Evolutionary conservation across 257 asterid species (phyloP).

Genomic region (Solanum chaucha): DNA sequence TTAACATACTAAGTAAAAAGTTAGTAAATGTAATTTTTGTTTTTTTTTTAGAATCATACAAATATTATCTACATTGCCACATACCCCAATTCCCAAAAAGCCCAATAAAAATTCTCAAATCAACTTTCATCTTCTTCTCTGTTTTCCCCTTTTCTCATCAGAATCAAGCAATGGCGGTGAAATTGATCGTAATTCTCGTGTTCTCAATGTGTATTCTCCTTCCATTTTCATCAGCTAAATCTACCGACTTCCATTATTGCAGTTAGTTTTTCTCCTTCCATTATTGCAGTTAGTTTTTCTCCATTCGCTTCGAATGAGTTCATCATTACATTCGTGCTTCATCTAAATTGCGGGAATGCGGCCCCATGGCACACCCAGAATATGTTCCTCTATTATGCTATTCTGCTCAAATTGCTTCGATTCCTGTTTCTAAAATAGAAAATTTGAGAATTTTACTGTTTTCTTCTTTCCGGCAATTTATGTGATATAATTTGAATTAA

Average conservation of each 20-base stretch:
- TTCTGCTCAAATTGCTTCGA: background rate
- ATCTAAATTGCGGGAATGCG: too few species aligned
- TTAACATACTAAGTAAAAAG: too few species aligned
- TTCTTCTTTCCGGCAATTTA: fast-evolving
- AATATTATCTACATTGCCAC: background rate
- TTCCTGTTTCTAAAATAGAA: background rate
- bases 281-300: background rate
- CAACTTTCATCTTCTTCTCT: background rate
- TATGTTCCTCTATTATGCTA: background rate
- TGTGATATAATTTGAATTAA: background rate
- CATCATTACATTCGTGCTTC: background rate
- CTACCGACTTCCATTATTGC: background rate
- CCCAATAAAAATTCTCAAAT: background rate
- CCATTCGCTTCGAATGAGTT: background rate
- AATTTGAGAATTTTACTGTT: background rate
- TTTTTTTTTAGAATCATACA: background rate
- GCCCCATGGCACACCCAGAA: too few species aligned
- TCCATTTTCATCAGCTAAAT: background rate
- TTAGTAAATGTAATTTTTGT: background rate
- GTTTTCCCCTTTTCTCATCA: background rate
- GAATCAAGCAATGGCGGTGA: background rate
- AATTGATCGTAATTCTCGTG: background rate
- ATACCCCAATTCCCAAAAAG: background rate
- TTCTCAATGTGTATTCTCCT: background rate
- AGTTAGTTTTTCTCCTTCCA: background rate